Base-by-base conservation (phyloP, 805 yeast species). In the Ogataea angusta region DNA sequence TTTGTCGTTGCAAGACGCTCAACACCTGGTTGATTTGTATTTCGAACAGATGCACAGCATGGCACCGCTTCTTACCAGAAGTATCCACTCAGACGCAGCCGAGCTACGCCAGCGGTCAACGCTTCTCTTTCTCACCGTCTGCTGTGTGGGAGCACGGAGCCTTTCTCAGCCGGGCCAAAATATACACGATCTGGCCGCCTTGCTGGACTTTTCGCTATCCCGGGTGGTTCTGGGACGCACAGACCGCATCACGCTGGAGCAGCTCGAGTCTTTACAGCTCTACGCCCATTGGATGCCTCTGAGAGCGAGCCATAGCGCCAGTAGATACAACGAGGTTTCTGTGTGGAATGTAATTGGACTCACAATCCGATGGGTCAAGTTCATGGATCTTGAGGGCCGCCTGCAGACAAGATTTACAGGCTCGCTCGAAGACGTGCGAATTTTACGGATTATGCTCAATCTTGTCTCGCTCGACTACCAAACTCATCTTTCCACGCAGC, bases 221-320 rank as follows among this genome's bases (percentile, higher is more conserved):
- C 43, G 31, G 22, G 40, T 45, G 9, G 27, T 48, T 10, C 16
- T 46, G 10, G 40, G 39, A 16, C 41, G 37, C 15, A 35, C 45
- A 5, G 43, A 35, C 10, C 34, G 36, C 16, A 39, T 46, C n/a
- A 43, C 50, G 3, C 37, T 48, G 6, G 52, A 48, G 19, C 29
- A 38, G 15, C 26, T 48, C 7, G 52, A 48, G 15, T 40, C 52
- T 2, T 31, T 48, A 9, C 52, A 43, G 17, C 30, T 48, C 1
- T 48, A 48, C 33, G 50, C 48, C 15, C 52, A 48, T 35, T 46
- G 50, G 50, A 40, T 42, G 38, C 50, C 52, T 2, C 33, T 47
- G 18, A 27, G 12, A 38, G 25, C 10, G 27, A 17, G 10, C 2
- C 31, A n/a, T 10, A 14, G 16, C 16, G 15, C 30, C 12, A 29